These are phyloP conservation scores for Aleurites moluccanus DNA, from an alignment of 441 rosid species.

Conservation along the genomic window DNA sequence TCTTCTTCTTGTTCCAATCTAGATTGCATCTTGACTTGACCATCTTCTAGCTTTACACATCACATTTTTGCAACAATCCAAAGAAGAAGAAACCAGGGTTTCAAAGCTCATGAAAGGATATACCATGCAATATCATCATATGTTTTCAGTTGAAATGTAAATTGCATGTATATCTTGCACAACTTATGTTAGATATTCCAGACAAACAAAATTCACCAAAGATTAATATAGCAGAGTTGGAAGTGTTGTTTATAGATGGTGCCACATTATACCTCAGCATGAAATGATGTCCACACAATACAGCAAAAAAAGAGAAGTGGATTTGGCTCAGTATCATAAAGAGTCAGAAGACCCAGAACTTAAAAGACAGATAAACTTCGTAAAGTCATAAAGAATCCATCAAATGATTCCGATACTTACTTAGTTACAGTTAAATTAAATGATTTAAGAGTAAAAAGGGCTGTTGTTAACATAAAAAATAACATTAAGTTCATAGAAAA, in stretches of 20 bases:
- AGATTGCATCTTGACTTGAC: conserved; percentile 90
- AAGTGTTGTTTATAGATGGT: background rate
- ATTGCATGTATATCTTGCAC: background rate
- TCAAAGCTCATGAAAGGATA: conserved; percentile 1
- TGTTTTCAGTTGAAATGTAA: conserved; percentile 8
- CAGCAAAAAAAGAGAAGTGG: background rate
- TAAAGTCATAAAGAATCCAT: background rate
- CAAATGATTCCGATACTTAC: background rate
- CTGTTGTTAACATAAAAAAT: too few relatives aligned
- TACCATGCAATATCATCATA: conserved; percentile 8
- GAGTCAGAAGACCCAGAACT: background rate
- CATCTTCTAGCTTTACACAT: conserved; percentile 90
- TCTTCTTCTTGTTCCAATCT: conserved; percentile 97
- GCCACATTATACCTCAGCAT: background rate
- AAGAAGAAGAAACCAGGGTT: background rate
- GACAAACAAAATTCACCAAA: background rate
- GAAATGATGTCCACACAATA: background rate
- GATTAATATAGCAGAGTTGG: background rate
- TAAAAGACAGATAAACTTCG: too few relatives aligned
- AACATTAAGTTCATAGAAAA: background rate
- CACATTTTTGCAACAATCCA: conserved; percentile 25
- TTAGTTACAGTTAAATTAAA: too few relatives aligned
- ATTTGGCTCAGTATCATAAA: background rate
- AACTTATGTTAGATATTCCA: background rate
- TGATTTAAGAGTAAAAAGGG: too few relatives aligned